A percentile compares a stretch with the other conserved stretches of the same genome.
Evolutionary conservation across 371 early-diverging fungal genomes (phyloP).

Genomic region (Apophysomyces trapeziformis): DNA sequence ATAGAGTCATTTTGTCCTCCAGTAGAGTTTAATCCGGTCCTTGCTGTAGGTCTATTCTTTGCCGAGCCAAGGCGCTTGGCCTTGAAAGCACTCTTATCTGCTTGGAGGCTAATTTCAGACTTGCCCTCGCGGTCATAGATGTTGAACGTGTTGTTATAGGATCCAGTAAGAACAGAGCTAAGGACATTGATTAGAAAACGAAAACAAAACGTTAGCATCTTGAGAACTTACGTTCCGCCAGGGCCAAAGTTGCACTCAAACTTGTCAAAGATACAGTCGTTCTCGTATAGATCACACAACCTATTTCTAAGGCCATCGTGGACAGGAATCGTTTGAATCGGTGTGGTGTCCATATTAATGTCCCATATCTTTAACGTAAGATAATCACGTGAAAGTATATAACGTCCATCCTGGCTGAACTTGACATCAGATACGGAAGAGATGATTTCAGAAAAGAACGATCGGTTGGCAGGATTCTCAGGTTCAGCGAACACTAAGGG

Average conservation of each 20-base stretch:
- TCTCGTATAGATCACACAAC: conserved; percentile 96
- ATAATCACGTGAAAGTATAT: conserved; percentile 95
- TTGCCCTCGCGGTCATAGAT: conserved; percentile 79
- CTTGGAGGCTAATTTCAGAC: conserved; percentile 87
- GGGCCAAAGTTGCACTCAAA: conserved; percentile 96
- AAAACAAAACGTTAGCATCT: neutral
- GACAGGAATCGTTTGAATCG: conserved; percentile 88
- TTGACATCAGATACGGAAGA: conserved; percentile 94
- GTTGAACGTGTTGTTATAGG: conserved; percentile 95
- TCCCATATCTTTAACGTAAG: conserved; percentile 96
- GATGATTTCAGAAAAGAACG: conserved; percentile 97
- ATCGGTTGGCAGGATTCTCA: conserved; percentile 90
- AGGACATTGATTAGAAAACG: neutral
- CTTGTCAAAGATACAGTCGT: conserved; percentile 98
- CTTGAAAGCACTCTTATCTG: conserved; percentile 96
- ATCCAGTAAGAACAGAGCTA: conserved; percentile 86
- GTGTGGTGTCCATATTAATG: conserved; percentile 91
- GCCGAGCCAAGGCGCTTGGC: conserved; percentile 78
- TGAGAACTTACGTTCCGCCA: conserved; percentile 62
- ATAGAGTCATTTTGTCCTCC: conserved; percentile 61
- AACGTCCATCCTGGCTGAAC: conserved; percentile 94
- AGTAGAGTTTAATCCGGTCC: conserved; percentile 12
- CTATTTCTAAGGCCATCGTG: conserved; percentile 92
- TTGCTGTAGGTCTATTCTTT: conserved; percentile 47
- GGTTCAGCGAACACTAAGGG: conserved; percentile 87